Evolutionary conservation across 805 yeast genomes (phyloP), one percentile per base, ranked within the genome.

Genomic region (Wickerhamomyces xylosicus): DNA sequence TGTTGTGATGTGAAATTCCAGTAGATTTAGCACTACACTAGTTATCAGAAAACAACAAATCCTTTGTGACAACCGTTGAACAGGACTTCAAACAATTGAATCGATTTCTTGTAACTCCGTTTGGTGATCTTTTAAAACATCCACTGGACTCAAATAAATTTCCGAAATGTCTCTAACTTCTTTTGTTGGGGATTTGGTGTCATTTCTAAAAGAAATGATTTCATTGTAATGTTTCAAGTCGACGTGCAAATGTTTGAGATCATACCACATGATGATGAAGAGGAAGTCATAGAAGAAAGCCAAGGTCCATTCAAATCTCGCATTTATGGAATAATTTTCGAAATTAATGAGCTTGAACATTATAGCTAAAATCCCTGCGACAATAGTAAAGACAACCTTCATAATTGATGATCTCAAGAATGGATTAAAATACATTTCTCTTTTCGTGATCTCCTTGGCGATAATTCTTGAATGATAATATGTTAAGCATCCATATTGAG

Each of bases 221-320:
- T 11, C 8, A 13, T 25, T 25, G 29, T 9, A 25, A 11, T 25
- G n/a, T 11, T 25, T 13, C 5, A 25, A 10, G 29, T 25, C n/a
- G 13, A 10, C 9, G 14, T 25, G 8, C 29, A 25, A 25, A 25
- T 25, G 29, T 25, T n/a, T 25, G 4, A 25, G 14, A 25, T 25
- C 29, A 13, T 25, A 25, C 29, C 29, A 25, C 4, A n/a, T 25
- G 29, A 25, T 25, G 5, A 13, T 5, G 14, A 25, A 25, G n/a
- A 83, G 65, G 28, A 80, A 50, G 3, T 95, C 92, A 54, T 83
- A 89, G 77, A 85, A 79, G 59, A 79, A 89, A n/a, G 90, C 78
- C 34, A 89, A 60, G 3, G 78, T 54, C 97, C 97, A 90, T 60
- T 90, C 97, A 54, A 82, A 75, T 31, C 61, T 52, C 7, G 61